These are phyloP conservation scores for Cadophora sp. DNA, from an alignment of 2,329 filamentous ascomycete species.

Conservation along the genomic window DNA sequence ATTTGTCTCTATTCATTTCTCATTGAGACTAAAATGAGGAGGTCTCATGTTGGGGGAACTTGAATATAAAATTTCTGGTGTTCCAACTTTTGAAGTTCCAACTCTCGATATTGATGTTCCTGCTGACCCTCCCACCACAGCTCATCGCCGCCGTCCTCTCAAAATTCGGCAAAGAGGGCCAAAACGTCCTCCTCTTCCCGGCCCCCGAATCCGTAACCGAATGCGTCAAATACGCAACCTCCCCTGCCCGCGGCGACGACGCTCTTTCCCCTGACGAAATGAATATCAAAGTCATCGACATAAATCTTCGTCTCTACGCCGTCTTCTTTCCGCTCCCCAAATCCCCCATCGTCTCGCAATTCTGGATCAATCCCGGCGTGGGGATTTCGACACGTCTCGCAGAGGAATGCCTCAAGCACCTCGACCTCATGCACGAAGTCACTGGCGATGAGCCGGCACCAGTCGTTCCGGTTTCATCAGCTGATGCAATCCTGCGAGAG, in stretches of 20 bases:
- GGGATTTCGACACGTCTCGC: constrained; percentile 55
- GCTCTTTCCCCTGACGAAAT: constrained; percentile 28
- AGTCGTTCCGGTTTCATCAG: constrained; percentile 43
- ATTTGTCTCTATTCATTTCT: background rate
- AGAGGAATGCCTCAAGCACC: constrained; percentile 50
- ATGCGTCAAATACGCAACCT: constrained; percentile 32
- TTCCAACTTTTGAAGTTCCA: background rate
- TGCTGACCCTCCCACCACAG: constrained; percentile 16
- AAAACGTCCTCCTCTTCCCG: constrained; percentile 30
- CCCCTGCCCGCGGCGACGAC: constrained; percentile 22
- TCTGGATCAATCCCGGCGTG: constrained; percentile 55
- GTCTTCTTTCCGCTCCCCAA: constrained; percentile 50
- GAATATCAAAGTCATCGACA: constrained; percentile 28
- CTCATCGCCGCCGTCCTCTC: constrained; percentile 23
- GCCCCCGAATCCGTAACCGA: constrained; percentile 27
- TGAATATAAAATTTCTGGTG: background rate
- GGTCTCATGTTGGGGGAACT: background rate
- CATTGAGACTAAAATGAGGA: background rate
- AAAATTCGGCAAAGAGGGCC: constrained; percentile 19
- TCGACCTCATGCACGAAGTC: constrained; percentile 47
- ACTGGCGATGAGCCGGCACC: constrained; percentile 44
- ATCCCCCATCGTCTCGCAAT: constrained; percentile 47
- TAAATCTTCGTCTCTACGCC: constrained; percentile 50
- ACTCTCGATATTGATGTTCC: background rate
- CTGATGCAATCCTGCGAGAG: constrained; percentile 48